Evolutionary conservation across 768 basidiomycete species (phyloP).

Genomic region (Candolleomyces eurysporus): DNA sequence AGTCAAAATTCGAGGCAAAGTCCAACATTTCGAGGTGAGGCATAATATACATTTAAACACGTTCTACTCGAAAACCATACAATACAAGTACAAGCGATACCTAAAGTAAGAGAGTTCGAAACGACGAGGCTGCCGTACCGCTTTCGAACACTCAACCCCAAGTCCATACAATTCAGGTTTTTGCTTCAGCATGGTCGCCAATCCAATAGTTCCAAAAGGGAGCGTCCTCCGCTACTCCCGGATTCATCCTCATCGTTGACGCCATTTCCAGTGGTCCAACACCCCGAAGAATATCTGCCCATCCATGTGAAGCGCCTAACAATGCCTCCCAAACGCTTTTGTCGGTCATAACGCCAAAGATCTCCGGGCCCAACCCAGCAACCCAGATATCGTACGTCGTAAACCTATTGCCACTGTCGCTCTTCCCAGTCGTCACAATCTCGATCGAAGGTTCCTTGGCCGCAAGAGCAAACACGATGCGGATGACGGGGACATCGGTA

Average conservation of each 20-base stretch:
- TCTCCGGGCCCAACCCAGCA: not conserved
- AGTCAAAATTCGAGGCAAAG: too few species aligned
- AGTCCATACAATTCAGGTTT: not conserved
- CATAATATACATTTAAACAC: too few species aligned
- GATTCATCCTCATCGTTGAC: not conserved
- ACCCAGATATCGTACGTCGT: not conserved
- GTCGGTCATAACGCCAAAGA: not conserved
- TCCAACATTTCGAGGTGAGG: too few species aligned
- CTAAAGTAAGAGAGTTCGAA: too few species aligned
- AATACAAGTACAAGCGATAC: too few species aligned
- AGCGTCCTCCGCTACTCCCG: not conserved
- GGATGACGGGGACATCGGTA: not conserved
- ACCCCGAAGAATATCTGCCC: not conserved
- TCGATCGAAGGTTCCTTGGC: not conserved
- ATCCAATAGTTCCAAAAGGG: not conserved
- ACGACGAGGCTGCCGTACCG: too few species aligned
- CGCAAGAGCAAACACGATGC: not conserved
- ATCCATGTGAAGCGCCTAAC: not conserved
- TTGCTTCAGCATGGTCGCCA: not conserved
- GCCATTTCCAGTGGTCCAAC: not conserved
- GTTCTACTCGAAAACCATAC: too few species aligned
- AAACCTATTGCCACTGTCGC: not conserved
- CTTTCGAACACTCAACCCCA: too few species aligned
- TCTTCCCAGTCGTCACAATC: not conserved
- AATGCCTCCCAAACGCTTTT: constrained; percentile 18